Percentiles rank a stretch among this genome's conserved stretches.
Conservation (phyloP, 306 rosid species). For the Quercus mongolica region DNA sequence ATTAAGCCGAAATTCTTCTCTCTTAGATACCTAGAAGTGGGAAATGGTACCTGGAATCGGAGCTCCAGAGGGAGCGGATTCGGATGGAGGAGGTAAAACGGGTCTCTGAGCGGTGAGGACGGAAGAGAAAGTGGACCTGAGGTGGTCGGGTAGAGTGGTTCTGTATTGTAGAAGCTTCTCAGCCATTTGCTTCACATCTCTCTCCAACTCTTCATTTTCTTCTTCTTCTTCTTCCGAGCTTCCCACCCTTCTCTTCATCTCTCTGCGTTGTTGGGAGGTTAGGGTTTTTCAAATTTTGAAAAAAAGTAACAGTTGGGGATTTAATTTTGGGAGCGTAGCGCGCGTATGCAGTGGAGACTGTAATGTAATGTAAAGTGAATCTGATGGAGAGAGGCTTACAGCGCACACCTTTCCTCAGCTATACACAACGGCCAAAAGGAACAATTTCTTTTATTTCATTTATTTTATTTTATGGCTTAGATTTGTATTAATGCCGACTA, state of each 20-base stretch:
- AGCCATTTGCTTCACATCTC: constrained; percentile 55
- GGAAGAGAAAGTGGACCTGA: constrained; percentile 47
- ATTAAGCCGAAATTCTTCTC: too few species aligned
- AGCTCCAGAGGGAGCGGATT: constrained; percentile 25
- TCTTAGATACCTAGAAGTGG: neutral
- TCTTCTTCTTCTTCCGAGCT: constrained; percentile 34
- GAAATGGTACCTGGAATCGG: constrained; percentile 15
- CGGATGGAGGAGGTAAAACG: constrained; percentile 14
- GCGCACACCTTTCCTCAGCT: too few species aligned
- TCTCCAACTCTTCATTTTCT: constrained; percentile 41
- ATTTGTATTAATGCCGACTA: too few species aligned
- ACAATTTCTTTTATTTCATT: too few species aligned
- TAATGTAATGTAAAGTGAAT: too few species aligned
- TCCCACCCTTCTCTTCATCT: constrained; percentile 14
- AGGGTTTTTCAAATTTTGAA: constrained; percentile 13
- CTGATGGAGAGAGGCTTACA: too few species aligned
- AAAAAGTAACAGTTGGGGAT: too few species aligned
- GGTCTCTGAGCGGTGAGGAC: constrained; percentile 57
- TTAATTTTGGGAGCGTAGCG: too few species aligned
- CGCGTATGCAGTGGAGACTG: too few species aligned
- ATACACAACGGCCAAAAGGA: too few species aligned
- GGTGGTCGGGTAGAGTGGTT: constrained; percentile 56
- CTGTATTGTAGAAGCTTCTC: constrained; percentile 57
- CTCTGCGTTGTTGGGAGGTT: neutral
- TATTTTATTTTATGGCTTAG: too few species aligned